phyloP scores from a whole-genome alignment of 495 filamentous ascomycete species.

The Oleoguttula mirabilis region DNA sequence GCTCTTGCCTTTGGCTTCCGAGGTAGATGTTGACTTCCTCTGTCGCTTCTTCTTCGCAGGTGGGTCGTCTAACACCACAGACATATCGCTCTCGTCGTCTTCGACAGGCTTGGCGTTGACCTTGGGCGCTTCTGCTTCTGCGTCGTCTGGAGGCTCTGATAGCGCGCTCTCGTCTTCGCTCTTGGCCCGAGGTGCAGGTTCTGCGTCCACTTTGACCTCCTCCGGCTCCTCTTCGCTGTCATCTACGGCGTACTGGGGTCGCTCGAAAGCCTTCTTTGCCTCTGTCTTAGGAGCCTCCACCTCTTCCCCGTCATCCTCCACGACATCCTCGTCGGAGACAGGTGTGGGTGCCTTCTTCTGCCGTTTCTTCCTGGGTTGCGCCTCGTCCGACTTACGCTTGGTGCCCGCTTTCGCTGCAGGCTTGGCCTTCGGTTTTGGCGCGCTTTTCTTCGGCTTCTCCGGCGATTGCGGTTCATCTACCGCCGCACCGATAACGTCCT shows the following conservation, averaged over 20 bases:
- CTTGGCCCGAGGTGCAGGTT: constrained; percentile 16
- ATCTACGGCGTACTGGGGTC: too few relatives aligned
- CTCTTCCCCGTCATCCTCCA: constrained; percentile 6
- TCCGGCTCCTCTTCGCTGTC: constrained; percentile 2
- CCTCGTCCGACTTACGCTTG: constrained; percentile 20
- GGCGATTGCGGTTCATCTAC: constrained; percentile 25
- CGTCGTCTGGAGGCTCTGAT: not conserved
- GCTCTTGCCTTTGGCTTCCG: constrained; percentile 17
- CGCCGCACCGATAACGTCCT: constrained; percentile 56
- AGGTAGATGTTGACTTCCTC: constrained; percentile 27
- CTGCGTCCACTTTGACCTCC: constrained; percentile 11
- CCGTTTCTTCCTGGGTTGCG: constrained; percentile 4
- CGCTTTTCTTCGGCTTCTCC: not conserved
- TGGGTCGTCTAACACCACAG: constrained; percentile 59
- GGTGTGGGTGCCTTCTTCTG: constrained; percentile 1
- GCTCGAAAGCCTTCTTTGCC: not conserved
- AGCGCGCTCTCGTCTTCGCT: constrained; percentile 21
- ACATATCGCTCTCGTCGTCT: constrained; percentile 61
- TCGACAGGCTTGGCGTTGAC: constrained; percentile 1
- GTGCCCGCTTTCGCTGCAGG: constrained; percentile 23
- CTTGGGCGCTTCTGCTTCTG: constrained; percentile 20
- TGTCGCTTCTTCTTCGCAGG: constrained; percentile 41
- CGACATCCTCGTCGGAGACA: constrained; percentile 2
- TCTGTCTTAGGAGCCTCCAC: not conserved
- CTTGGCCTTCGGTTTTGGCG: constrained; percentile 26